These are phyloP conservation scores for Narthecium ossifragum DNA, from an alignment of 106 monocot genomes.

Conservation along the genomic window DNA sequence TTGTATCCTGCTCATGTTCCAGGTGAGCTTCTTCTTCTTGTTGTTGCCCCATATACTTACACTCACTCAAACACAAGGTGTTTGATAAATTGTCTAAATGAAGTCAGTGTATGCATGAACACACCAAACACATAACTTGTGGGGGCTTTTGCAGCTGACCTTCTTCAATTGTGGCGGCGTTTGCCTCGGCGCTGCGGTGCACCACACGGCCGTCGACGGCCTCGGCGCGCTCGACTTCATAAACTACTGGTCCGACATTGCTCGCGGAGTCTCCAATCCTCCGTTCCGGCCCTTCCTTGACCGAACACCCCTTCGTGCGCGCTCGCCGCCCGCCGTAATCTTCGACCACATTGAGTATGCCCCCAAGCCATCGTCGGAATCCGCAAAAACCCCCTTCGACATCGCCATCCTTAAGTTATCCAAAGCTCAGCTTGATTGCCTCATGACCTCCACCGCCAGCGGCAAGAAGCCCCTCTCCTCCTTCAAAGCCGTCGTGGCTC, in stretches of 20 bases:
- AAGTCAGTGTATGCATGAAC: too few species aligned
- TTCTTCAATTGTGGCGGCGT: constrained; percentile 59
- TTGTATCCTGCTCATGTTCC: not conserved
- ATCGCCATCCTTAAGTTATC: constrained; percentile 34
- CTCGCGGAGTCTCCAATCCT: constrained; percentile 13
- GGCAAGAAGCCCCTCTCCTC: constrained; percentile 13
- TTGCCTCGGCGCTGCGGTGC: constrained; percentile 30
- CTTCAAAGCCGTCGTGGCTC: constrained; percentile 35
- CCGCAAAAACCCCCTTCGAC: not conserved
- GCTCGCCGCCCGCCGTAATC: constrained; percentile 19
- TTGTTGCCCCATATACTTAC: not conserved
- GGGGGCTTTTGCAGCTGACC: constrained; percentile 59
- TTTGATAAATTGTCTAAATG: too few species aligned
- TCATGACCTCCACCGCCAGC: constrained; percentile 6
- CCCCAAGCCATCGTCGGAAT: not conserved
- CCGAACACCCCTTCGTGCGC: constrained; percentile 38
- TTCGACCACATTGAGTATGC: constrained; percentile 34
- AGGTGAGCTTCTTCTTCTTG: constrained; percentile 3
- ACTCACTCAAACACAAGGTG: too few species aligned
- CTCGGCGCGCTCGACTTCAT: constrained; percentile 37
- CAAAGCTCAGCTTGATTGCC: constrained; percentile 16
- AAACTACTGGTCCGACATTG: constrained; percentile 48
- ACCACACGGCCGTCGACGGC: constrained; percentile 54
- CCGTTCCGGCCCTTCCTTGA: constrained; percentile 24
- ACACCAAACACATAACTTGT: too few species aligned